These are phyloP conservation scores for Periconia macrospinosa DNA, from an alignment of 2,329 filamentous ascomycete species.

Conservation along the genomic window DNA sequence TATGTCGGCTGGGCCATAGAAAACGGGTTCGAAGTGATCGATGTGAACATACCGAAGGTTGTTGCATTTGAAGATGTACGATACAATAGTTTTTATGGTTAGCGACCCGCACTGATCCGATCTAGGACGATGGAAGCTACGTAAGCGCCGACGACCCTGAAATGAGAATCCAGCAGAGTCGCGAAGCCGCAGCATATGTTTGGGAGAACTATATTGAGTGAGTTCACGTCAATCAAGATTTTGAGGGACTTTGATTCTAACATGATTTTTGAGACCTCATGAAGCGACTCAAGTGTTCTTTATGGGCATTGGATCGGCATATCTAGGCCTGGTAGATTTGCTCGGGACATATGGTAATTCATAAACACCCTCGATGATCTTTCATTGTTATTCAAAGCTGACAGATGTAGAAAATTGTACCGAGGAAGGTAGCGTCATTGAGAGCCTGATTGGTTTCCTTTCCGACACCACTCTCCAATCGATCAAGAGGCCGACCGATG, in stretches of 20 bases:
- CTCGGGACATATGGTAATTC: constrained; percentile 71
- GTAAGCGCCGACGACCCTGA: constrained; percentile 53
- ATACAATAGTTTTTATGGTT: not conserved
- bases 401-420: constrained; percentile 58
- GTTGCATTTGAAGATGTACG: constrained; percentile 65
- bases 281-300: constrained; percentile 76
- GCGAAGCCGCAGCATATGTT: constrained; percentile 79
- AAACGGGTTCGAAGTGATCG: constrained; percentile 82
- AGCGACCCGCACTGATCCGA: constrained; percentile 7
- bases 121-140: constrained; percentile 37
- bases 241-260: constrained; percentile 3
- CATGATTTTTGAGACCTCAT: constrained; percentile 48
- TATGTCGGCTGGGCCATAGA: constrained; percentile 83
- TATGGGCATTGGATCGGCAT: constrained; percentile 87
- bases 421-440: constrained; percentile 55
- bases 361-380: not conserved
- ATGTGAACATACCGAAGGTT: constrained; percentile 85
- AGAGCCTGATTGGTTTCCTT: constrained; percentile 79
- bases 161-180: constrained; percentile 50
- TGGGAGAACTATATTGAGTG: constrained; percentile 97
- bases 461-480: constrained; percentile 73
- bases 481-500: constrained; percentile 66
- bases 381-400: not conserved
- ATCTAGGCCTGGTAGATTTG: constrained; percentile 78
- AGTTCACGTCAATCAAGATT: constrained; percentile 14